Evolutionary conservation across 257 asterid genomes (phyloP).

Genomic region (Echites panduratus): DNA sequence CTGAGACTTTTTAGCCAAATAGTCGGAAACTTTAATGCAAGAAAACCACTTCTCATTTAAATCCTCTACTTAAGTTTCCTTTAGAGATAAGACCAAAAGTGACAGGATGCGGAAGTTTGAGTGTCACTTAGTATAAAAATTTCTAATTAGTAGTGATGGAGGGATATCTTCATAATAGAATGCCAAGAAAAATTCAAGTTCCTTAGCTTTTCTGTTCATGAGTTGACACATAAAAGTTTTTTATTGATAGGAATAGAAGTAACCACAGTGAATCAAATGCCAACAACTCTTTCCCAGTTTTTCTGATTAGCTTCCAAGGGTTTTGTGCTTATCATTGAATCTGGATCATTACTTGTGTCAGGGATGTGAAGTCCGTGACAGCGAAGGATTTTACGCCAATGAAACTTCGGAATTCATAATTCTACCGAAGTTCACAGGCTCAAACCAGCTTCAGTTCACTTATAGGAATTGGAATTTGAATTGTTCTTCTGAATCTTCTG

Average conservation of each 20-base stretch:
- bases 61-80: background rate
- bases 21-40: background rate
- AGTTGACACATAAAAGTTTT: background rate
- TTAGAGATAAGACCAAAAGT: background rate
- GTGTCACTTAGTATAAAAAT: background rate
- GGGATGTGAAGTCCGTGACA: slow-evolving; percentile 50
- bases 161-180: background rate
- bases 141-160: background rate
- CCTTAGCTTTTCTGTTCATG: background rate
- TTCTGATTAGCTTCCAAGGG: background rate
- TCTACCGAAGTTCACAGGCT: slow-evolving; percentile 26
- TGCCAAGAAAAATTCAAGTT: background rate
- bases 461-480: slow-evolving; percentile 43
- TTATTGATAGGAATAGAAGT: background rate
- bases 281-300: too few species aligned
- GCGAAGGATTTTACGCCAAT: slow-evolving; percentile 33
- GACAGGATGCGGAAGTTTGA: background rate
- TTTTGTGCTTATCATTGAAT: background rate
- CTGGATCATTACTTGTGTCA: slow-evolving; percentile 26
- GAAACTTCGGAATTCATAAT: slow-evolving; percentile 26
- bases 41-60: background rate
- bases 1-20: background rate
- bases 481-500: slow-evolving; percentile 46
- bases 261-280: background rate
- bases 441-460: slow-evolving; percentile 26